Conservation (phyloP, 257 asterid genomes). For the Solanum etuberosum region DNA sequence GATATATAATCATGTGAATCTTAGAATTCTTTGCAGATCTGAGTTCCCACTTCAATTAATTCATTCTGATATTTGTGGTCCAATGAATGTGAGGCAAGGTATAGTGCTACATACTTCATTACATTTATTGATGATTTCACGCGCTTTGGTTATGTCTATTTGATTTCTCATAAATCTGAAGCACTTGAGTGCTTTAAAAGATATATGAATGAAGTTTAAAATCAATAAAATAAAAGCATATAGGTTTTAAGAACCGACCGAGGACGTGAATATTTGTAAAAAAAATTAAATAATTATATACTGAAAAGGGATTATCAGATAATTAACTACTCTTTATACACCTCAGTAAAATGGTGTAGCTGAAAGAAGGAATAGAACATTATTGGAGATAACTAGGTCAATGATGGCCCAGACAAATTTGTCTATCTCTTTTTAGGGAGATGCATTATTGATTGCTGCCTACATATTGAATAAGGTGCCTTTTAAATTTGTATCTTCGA, state of each 20-base stretch:
- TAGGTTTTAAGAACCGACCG: not conserved
- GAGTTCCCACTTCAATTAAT: not conserved
- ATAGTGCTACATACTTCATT: not conserved
- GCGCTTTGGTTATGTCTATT: not conserved
- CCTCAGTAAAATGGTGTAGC: not conserved
- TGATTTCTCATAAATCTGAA: not conserved
- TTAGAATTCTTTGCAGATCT: not conserved
- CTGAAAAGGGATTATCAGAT: too few relatives aligned
- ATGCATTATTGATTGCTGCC: not conserved
- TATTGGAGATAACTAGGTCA: not conserved
- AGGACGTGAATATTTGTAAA: not conserved
- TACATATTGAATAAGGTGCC: not conserved
- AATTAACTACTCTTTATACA: not conserved
- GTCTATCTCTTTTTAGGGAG: not conserved
- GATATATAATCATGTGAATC: not conserved
- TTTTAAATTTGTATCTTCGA: not conserved
- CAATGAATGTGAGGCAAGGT: not conserved
- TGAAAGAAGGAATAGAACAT: not conserved
- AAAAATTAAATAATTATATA: too few relatives aligned
- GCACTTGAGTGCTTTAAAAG: not conserved
- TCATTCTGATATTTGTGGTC: not conserved
- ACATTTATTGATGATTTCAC: too few relatives aligned
- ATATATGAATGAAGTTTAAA: not conserved
- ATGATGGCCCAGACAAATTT: not conserved
- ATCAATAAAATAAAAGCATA: not conserved